Conservation (phyloP, 768 basidiomycete genomes). For the Lactarius evosmus region DNA sequence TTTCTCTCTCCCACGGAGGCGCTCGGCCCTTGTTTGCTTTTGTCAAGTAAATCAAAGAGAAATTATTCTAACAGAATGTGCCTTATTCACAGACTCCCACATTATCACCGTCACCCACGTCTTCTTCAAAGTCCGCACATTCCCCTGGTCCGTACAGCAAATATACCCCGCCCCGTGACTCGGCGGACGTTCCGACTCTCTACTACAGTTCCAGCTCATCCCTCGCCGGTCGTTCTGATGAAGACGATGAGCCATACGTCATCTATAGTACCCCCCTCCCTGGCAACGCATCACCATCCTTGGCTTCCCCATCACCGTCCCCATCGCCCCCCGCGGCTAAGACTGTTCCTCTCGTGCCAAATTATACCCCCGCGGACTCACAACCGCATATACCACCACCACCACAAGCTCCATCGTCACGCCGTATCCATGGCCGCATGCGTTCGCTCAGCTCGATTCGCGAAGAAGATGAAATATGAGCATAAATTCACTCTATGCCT, state of each 20-base stretch:
- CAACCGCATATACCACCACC: slow-evolving; percentile 24
- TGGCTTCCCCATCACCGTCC: slow-evolving; percentile 8
- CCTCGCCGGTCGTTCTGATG: slow-evolving; percentile 11
- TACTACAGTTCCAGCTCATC: slow-evolving; percentile 23
- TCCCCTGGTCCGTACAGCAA: slow-evolving; percentile 9
- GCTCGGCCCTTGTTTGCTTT: slow-evolving; percentile 1
- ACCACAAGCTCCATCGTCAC: slow-evolving; percentile 17
- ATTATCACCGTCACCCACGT: slow-evolving; percentile 15
- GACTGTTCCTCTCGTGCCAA: neutral
- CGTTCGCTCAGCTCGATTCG: slow-evolving; percentile 28
- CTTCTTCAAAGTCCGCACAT: slow-evolving; percentile 4
- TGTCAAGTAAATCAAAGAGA: neutral
- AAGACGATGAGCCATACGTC: slow-evolving; percentile 27
- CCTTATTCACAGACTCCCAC: slow-evolving; percentile 16
- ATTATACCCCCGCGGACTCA: slow-evolving; percentile 20
- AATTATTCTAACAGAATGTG: slow-evolving; percentile 9
- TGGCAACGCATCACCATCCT: neutral
- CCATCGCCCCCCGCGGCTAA: slow-evolving; percentile 14
- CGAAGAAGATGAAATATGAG: slow-evolving; percentile 25
- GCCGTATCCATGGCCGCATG: slow-evolving; percentile 25
- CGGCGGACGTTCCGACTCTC: slow-evolving; percentile 20
- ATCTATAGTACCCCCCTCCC: slow-evolving; percentile 29
- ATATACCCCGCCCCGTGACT: slow-evolving; percentile 19
- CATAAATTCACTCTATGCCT: slow-evolving; percentile 8
- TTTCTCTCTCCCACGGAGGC: neutral